Base-by-base conservation (phyloP, 2,329 filamentous ascomycete genomes). In the Elsinoe ampelina region DNA sequence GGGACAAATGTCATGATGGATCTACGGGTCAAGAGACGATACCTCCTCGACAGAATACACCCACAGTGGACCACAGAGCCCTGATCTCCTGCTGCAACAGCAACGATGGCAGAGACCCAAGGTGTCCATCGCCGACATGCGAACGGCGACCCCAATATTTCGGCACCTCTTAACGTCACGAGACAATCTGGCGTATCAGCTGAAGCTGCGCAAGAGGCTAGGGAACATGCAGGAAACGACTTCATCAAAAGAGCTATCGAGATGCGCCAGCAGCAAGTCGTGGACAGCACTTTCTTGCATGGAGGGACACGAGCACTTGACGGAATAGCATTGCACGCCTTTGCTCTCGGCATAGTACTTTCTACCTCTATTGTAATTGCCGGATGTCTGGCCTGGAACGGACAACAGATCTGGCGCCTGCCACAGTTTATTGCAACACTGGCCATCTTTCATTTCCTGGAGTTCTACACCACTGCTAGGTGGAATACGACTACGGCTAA, bases 361-460 rank as follows among this genome's bases (percentile, higher is more conserved):
- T 64, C 70, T 1, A 50, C 67, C 10, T 67, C 71, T 43, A 55
- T 71, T 15, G 50, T 71, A 19, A 48, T 55, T 5, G 61, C 61
- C n/a, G 38, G 60, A 43, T 64, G 62, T 39, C 55, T 67, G n/a
- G 32, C 60, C 30, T 35, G 42, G 5, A 26, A 58, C 8, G 54
- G 47, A 26, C 22, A 60, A 43, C 8, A 56, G 22, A 63, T 71
- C 41, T 86, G 82, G 82, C 75, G 82, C 19, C 68, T 81, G 0
- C 76, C 78, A 7, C 76, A 80, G 68, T 92, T 92, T 73, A 66
- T 86, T 48, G 74, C 75, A 54, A 75, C 83, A 12, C 83, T 97
- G 48, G 80, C 85, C 22, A 64, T 86, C 30, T 97, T 97, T 74
- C 93, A 98, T 76, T 97, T 95, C 73, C 84, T 97, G 70, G 93